Evolutionary conservation across 176 grass and related monocot genomes (phyloP), one percentile per base, ranked within the genome.

Genomic region (Chrysopogon serrulatus): DNA sequence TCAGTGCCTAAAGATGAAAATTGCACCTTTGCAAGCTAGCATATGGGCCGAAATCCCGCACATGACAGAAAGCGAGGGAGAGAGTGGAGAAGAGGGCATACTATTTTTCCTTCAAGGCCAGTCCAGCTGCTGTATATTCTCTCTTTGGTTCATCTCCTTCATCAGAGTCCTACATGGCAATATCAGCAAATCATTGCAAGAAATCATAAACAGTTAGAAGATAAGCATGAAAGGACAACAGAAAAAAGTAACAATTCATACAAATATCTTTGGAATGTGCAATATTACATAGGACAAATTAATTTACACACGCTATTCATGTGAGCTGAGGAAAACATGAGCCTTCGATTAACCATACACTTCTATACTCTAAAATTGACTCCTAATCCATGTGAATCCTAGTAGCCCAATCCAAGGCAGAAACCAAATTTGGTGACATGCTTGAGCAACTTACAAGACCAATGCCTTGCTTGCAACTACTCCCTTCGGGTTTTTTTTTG

Each of bases 81-180:
- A 88, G 31, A 65, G 48, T 35, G 76, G n/a, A n/a, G n/a, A 62
- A 49, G 68, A 86, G 17, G 27, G 28, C 97, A 81, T 96, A 99
- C 97, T 92, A 99, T 88, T 99, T 99, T 83, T 99, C 97, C 87
- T 96, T 99, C 81, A 91, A 89, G 71, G 81, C 87, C 68, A 94
- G 89, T 56, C 97, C 97, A 76, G 83, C 91, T 72, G 90, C 73
- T 73, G 93, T 96, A 81, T 99, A 99, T 87, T 96, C 97, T 65
- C 71, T 83, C 60, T 89, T 87, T 78, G 86, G 91, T 61, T 94
- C 94, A 48, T 88, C 88, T 42, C 88, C 92, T 44, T 98, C 91
- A 57, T 94, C 94, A 79, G 91, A 90, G 87, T 90, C 92, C 97
- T 99, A 61, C 64, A 87, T 82, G 90, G 8, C 62, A 90, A 77